Conservation (phyloP, 1,284 basidiomycete species). For the Malassezia pachydermatis region DNA sequence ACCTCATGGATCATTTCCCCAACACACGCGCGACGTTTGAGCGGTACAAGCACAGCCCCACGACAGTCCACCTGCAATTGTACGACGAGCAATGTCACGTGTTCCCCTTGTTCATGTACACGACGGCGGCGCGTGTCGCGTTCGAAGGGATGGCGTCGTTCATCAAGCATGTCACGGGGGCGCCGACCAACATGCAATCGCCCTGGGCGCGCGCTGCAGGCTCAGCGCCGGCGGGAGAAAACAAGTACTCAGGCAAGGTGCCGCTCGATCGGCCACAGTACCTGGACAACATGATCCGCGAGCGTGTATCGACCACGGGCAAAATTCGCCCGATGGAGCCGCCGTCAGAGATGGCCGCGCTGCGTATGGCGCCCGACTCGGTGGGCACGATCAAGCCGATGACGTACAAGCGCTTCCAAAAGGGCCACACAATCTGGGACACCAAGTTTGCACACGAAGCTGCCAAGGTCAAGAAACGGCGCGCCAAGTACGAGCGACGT, state of each 20-base stretch:
- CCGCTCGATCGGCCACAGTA: constrained; percentile 37
- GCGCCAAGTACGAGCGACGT: constrained; percentile 17
- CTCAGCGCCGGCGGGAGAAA: constrained; percentile 21
- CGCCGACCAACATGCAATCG: constrained; percentile 17
- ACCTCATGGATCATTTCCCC: constrained; percentile 52
- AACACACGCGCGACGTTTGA: constrained; percentile 45
- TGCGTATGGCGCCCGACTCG: constrained; percentile 58
- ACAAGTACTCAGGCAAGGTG: constrained; percentile 39
- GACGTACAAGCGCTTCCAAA: constrained; percentile 23
- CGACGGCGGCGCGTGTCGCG: constrained; percentile 48
- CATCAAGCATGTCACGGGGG: constrained; percentile 46
- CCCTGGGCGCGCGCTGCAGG: background rate
- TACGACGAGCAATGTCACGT: constrained; percentile 52
- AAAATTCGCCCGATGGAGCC: constrained; percentile 68
- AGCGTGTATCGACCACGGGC: constrained; percentile 71
- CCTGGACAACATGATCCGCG: constrained; percentile 62
- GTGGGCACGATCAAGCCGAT: constrained; percentile 51
- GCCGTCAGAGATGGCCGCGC: constrained; percentile 57
- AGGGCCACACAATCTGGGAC: constrained; percentile 31
- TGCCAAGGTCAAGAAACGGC: constrained; percentile 15
- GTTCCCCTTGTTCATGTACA: constrained; percentile 50
- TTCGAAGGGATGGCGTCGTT: constrained; percentile 49
- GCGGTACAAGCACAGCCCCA: constrained; percentile 55
- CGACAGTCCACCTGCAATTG: constrained; percentile 76
- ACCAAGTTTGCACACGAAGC: constrained; percentile 21